Evolutionary conservation across 805 yeast species (phyloP), one percentile per base, ranked within the genome.

Genomic region (Candida piceae): DNA sequence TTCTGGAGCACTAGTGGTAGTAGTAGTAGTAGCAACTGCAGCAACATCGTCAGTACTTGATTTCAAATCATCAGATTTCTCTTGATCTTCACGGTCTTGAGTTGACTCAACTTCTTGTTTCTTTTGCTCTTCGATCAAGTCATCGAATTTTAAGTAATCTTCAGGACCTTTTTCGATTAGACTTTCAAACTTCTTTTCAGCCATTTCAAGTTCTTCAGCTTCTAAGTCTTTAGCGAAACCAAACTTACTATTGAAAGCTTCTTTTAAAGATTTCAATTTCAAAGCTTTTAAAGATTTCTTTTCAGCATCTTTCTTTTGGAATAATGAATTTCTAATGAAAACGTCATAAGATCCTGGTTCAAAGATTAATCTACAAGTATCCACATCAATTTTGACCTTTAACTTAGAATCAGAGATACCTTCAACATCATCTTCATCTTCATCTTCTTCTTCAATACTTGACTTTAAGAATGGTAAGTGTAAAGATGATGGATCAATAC

Each of bases 311-410:
- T 60, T 66, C n/a, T 45, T 41, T 8, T 49, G 49, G 42, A 67
- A 78, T 13, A 76, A 64, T 1, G 79, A 63, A 42, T 69, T 70
- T 34, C 94, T 70, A 3, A 86, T 72, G 50, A 84, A 87, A 45
- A 80, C 81, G 63, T 93, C 98, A 45, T 72, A 76, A 0, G 95
- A 76, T 5, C 72, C 79, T 4, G 82, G 72, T 54, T 86, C 95
- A 55, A 90, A 88, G 54, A 84, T 79, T 52, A 93, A 63, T 45
- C 84, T 72, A 60, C 86, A 93, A 4, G 88, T 77, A 49, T 81
- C 82, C 49, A 78, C 76, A 52, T 89, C 79, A 27, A 90, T 74
- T 32, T 85, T 80, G 15, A 93, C 90, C 52, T 78, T 78, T 60
- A 90, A 65, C 18, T 78, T 81, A 23, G 95, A 78, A 32, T 72